Evolutionary conservation across 1,284 basidiomycete genomes (phyloP), one percentile per base, ranked within the genome.

Genomic region (Ceratobasidium sp.): DNA sequence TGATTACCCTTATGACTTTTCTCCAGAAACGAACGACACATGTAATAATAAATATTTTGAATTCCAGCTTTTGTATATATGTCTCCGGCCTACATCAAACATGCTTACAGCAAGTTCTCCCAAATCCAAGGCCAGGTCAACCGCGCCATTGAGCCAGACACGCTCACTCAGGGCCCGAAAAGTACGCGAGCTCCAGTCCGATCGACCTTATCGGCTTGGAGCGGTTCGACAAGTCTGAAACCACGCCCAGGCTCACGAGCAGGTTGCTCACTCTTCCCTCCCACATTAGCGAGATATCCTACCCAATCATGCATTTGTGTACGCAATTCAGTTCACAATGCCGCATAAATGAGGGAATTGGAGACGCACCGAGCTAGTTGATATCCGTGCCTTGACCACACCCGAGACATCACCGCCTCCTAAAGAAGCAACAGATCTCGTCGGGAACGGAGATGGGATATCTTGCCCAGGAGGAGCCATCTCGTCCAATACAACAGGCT

Each of bases 211-310:
- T 93, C 1, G 95, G 94, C 80, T 91, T 92, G 69, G 89, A 86
- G 44, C 91, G 85, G 78, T 89, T 91, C n/a, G 92, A 88, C 11
- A 98, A 85, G 79, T 98, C 94, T 4, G 94, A 94, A 16, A 94
- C 88, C 16, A 98, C 88, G 2, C 96, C 96, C 35, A 97, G 82
- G 74, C 94, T 93, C 76, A 98, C 89, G 18, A 98, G 85, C 82
- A 96, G 91, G 78, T 95, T 94, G 54, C 91, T 87, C 77, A 98
- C 82, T n/a, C 95, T 88, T 7, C 95, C 94, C 83, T 98, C 95
- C 93, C 96, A 98, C 79, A 98, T 88, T 41, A 98, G 81, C 5
- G 96, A 92, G 35, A 98, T 85, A 76, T 95, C 91, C 94, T 96
- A 75, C 23, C 7, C 16, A 26, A 4, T n/a, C 9, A 61, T 14